phyloP scores from a whole-genome alignment of 2,329 filamentous ascomycete species.

The Hypoxylon sp. region DNA sequence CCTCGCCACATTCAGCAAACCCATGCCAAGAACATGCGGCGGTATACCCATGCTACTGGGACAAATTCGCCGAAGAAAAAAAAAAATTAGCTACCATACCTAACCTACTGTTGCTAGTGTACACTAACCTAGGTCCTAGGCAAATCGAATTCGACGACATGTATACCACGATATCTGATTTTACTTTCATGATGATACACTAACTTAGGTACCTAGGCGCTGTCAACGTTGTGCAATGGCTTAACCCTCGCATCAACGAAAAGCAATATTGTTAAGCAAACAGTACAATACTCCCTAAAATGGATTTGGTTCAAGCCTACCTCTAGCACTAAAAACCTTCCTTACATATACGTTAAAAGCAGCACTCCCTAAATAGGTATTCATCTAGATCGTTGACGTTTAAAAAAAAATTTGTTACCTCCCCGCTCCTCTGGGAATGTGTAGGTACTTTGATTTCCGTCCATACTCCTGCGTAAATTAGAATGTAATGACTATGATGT shows the following conservation, averaged over 20 bases:
- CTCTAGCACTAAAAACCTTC: constrained; percentile 1
- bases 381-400: background rate
- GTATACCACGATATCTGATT: background rate
- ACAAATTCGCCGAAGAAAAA: constrained; percentile 25
- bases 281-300: constrained; percentile 4
- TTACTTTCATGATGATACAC: too few relatives aligned
- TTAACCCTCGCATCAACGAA: constrained; percentile 1
- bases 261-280: constrained; percentile 10
- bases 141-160: background rate
- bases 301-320: constrained; percentile 2
- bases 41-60: constrained; percentile 37
- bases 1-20: constrained; percentile 27
- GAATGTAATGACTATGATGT: background rate
- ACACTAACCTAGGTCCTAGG: constrained; percentile 14
- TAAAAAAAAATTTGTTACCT: background rate
- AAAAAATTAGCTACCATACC: constrained; percentile 1
- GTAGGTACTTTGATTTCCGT: background rate
- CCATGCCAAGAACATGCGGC: constrained; percentile 40
- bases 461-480: background rate
- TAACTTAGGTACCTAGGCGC: too few relatives aligned
- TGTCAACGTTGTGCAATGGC: constrained; percentile 8
- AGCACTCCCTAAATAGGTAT: background rate
- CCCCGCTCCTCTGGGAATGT: background rate
- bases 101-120: background rate
- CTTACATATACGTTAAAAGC: constrained; percentile 11